Conservation (phyloP, 2,329 filamentous ascomycete species). For the Alternaria rosae region DNA sequence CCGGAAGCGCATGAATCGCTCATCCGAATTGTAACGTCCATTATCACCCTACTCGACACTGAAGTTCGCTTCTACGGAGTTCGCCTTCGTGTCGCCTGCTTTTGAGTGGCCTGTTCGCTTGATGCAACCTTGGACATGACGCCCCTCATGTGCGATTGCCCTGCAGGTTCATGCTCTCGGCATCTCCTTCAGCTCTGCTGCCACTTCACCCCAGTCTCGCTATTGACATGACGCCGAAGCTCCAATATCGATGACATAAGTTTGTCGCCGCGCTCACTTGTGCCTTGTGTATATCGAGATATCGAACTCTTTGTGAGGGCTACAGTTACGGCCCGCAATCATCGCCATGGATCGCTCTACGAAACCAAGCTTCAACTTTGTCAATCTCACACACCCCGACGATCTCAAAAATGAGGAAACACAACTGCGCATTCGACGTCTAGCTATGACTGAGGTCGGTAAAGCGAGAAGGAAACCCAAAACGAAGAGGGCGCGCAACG, state of each 20-base stretch:
- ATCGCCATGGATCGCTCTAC: slow-evolving; percentile 32
- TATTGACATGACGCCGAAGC: slow-evolving; percentile 1
- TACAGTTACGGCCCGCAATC: neutral
- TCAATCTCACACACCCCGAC: slow-evolving; percentile 42
- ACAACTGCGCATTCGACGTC: slow-evolving; percentile 40
- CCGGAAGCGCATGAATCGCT: slow-evolving; percentile 11
- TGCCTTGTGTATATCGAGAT: slow-evolving; percentile 5
- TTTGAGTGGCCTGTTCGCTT: slow-evolving; percentile 9
- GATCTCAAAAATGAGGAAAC: slow-evolving; percentile 43
- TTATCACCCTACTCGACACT: slow-evolving; percentile 6
- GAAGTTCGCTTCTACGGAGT: slow-evolving; percentile 1
- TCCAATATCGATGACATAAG: slow-evolving; percentile 16
- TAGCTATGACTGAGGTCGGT: slow-evolving; percentile 46
- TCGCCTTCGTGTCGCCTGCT: slow-evolving; percentile 8
- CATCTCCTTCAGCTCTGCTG: slow-evolving; percentile 9
- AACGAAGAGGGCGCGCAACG: slow-evolving; percentile 33
- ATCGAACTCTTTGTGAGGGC: neutral
- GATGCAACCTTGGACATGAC: slow-evolving; percentile 5
- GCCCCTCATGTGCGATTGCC: slow-evolving; percentile 4
- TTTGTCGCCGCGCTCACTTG: neutral
- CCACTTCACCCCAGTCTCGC: slow-evolving; percentile 6
- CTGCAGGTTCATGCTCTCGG: slow-evolving; percentile 9
- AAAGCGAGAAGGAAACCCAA: slow-evolving; percentile 37
- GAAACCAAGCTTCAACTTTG: slow-evolving; percentile 39
- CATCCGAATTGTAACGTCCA: slow-evolving; percentile 7